Base-by-base conservation (phyloP, 1,139 yeast genomes). In the Scheffersomyces illinoinensis region DNA sequence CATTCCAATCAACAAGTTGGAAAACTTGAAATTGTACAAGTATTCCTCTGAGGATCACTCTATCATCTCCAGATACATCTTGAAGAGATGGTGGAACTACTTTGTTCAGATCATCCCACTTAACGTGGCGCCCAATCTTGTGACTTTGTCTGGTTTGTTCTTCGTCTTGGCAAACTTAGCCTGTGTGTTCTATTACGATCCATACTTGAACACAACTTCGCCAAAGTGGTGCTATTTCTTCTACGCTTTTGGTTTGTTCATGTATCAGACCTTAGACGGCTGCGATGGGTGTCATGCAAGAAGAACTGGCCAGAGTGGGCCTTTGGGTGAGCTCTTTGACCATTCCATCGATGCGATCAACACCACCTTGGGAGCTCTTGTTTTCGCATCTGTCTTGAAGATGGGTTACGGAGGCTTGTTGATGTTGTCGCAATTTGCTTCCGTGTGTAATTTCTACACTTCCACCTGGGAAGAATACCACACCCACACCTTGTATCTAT, bases 391-490 rank as follows among this genome's bases (percentile, higher is more conserved):
- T 1, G 92, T 86, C 10, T 80, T 88, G 51, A 89, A 89, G 59
- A 77, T 90, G 73, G 96, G 97, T 0, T 88, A 85, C 68, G 85
- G 90, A 6, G 84, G 87, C 77, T 68, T 84, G 62, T 78, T 90
- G 53, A 70, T 91, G 60, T 64, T 87, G 57, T 76, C 91, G 14
- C 97, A 92, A 71, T 90, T 92, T 73, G 89, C 90, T 8, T 79
- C 93, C 7, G 82, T 92, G 56, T 83, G 89, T 65, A 93, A 93
- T 75, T 93, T 93, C 71, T 93, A 93, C 71, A 75, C 91, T 58
- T 89, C 96, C 54, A 93, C 98, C 0, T 93, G 98, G 98, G 98
- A 93, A 76, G 98, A 93, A 71, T 93, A 85, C 71, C 96, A 93
- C 69, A 93, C 98, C 1, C 97, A 93, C 66, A 89, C 89, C 47